phyloP scores from a whole-genome alignment of 108 stramenopile genomes.

The Cyclotella cryptica region DNA sequence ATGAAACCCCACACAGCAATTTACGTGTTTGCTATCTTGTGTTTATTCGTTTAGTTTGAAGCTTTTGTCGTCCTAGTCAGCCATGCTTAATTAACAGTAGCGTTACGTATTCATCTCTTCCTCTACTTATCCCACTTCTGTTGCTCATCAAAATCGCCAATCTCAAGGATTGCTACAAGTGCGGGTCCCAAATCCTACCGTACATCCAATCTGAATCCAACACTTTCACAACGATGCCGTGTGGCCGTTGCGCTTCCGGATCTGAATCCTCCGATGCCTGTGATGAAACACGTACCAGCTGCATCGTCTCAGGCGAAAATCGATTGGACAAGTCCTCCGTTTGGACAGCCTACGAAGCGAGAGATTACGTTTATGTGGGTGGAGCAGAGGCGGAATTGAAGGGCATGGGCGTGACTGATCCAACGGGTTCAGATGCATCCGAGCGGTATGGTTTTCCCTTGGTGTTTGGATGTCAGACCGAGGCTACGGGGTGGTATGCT shows the following conservation, averaged over 20 bases:
- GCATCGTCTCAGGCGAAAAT: slow-evolving; percentile 27
- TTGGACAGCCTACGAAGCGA: slow-evolving; percentile 58
- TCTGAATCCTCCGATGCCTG: slow-evolving; percentile 32
- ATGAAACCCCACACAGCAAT: too few species aligned
- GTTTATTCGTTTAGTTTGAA: neutral
- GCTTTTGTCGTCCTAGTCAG: too few species aligned
- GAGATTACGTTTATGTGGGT: slow-evolving; percentile 52
- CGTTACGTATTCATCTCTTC: neutral
- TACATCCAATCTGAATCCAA: slow-evolving; percentile 42
- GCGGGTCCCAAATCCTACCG: slow-evolving; percentile 26
- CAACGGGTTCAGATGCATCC: slow-evolving; percentile 16
- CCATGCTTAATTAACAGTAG: too few species aligned
- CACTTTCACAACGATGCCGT: slow-evolving; percentile 48
- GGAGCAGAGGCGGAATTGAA: slow-evolving; percentile 37
- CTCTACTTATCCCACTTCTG: neutral
- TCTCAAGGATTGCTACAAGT: slow-evolving; percentile 40
- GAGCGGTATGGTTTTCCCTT: slow-evolving; percentile 50
- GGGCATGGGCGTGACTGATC: slow-evolving; percentile 10
- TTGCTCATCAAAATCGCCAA: neutral
- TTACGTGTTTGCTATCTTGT: neutral
- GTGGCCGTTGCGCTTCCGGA: slow-evolving; percentile 37
- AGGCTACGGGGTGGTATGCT: slow-evolving; percentile 53
- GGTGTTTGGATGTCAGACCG: slow-evolving; percentile 62
- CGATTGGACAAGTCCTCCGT: slow-evolving; percentile 39
- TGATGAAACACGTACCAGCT: slow-evolving; percentile 27